Conservation (phyloP, 2,329 filamentous ascomycete genomes). For the Parastagonospora nodorum region DNA sequence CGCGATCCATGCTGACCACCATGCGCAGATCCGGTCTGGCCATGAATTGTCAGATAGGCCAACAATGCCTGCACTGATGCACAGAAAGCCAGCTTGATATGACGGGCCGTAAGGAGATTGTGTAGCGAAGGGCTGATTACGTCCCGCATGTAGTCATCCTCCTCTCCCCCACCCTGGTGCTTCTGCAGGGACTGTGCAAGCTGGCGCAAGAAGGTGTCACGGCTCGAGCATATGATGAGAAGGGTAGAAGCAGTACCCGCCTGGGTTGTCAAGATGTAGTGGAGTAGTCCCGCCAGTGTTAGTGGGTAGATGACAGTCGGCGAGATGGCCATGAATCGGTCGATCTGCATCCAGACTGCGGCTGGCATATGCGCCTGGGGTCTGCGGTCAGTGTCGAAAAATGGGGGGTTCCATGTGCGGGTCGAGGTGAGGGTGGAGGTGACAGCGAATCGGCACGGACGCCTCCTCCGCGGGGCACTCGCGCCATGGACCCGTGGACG, state of each 20-base stretch:
- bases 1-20: conserved; percentile 8
- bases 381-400: conserved; percentile 4
- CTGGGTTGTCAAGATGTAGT: conserved; percentile 62
- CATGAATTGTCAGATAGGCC: conserved; percentile 68
- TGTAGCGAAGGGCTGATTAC: conserved; percentile 70
- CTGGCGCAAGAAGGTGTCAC: conserved; percentile 66
- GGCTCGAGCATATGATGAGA: conserved; percentile 72
- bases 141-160: conserved; percentile 20
- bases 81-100: conserved; percentile 73
- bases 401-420: neutral
- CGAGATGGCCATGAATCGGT: conserved; percentile 19
- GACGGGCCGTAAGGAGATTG: conserved; percentile 69
- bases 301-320: conserved; percentile 48
- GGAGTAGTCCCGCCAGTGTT: conserved; percentile 61
- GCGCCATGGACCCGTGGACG: neutral
- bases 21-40: conserved; percentile 11
- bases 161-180: conserved; percentile 5
- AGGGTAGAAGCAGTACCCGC: conserved; percentile 62
- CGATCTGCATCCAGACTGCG: conserved; percentile 2
- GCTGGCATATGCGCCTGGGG: conserved; percentile 12
- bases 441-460: conserved; percentile 4
- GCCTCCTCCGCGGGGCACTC: conserved; percentile 10
- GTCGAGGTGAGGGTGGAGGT: neutral
- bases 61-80: conserved; percentile 78
- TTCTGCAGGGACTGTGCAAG: conserved; percentile 57